Evolutionary conservation across 331 rosid species (phyloP).

Genomic region (Acacia concinna): DNA sequence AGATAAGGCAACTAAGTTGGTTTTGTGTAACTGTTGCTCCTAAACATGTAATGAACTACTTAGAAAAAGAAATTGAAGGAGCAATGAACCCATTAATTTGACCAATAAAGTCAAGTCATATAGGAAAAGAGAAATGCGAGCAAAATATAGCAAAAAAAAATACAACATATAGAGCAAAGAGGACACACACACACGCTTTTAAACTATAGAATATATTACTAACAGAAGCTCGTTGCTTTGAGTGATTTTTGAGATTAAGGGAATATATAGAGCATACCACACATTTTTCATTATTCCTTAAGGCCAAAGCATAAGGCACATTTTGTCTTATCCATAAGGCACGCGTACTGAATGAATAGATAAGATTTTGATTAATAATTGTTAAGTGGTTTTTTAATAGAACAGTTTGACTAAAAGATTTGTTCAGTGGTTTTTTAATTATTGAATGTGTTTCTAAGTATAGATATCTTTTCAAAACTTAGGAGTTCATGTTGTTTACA

Average conservation of each 20-base stretch:
- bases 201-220: constrained; percentile 31
- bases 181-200: too few relatives aligned
- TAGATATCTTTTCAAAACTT: too few relatives aligned
- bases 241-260: constrained; percentile 38
- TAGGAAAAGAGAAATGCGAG: constrained; percentile 35
- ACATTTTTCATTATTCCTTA: constrained; percentile 32
- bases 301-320: constrained; percentile 57
- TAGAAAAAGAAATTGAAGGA: constrained; percentile 12
- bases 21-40: background rate
- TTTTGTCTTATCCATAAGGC: constrained; percentile 66
- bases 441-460: too few relatives aligned
- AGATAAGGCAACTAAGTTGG: background rate
- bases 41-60: constrained; percentile 24
- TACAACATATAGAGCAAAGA: too few relatives aligned
- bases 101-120: constrained; percentile 41
- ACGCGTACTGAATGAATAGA: too few relatives aligned
- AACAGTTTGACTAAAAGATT: too few relatives aligned
- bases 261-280: constrained; percentile 42
- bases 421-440: too few relatives aligned
- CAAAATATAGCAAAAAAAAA: constrained; percentile 26
- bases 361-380: too few relatives aligned
- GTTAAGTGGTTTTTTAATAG: too few relatives aligned
- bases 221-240: constrained; percentile 53
- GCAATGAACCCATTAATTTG: constrained; percentile 36
- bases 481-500: too few relatives aligned